These are phyloP conservation scores for Thermochaetoides dissita DNA, from an alignment of 2,329 filamentous ascomycete genomes.

Conservation along the genomic window DNA sequence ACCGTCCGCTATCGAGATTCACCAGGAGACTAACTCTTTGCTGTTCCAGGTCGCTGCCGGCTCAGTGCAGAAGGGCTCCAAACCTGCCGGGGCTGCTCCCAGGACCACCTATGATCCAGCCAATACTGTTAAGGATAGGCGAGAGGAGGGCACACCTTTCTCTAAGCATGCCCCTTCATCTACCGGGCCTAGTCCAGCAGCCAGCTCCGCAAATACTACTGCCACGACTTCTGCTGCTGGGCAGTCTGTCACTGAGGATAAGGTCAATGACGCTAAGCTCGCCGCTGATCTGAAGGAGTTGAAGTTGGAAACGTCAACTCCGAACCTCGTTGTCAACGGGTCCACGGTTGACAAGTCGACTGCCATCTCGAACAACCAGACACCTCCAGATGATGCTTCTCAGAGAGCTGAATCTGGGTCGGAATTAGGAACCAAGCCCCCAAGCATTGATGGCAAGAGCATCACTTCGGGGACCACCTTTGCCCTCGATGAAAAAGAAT, in stretches of 20 bases:
- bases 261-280: conserved; percentile 11
- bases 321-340: conserved; percentile 35
- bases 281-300: conserved; percentile 20
- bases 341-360: conserved; percentile 27
- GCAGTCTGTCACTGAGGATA: conserved; percentile 1
- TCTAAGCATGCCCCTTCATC: no score
- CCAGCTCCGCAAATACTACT: no score
- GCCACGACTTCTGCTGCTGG: not conserved
- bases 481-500: conserved; percentile 93
- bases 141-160: conserved; percentile 1
- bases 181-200: no score
- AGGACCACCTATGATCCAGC: conserved; percentile 8
- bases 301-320: conserved; percentile 20
- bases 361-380: conserved; percentile 26
- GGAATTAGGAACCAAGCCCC: conserved; percentile 62
- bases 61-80: conserved; percentile 27
- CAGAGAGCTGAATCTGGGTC: conserved; percentile 49
- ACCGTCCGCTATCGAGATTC: not conserved
- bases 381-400: conserved; percentile 39
- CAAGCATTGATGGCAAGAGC: conserved; percentile 86
- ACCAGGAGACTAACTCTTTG: conserved; percentile 1
- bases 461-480: conserved; percentile 89
- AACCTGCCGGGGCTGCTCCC: conserved; percentile 15
- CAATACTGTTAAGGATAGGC: conserved; percentile 9
- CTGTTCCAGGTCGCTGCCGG: conserved; percentile 31